Evolutionary conservation across 441 rosid species (phyloP), one percentile per base, ranked within the genome.

Genomic region (Euphorbia corollata): DNA sequence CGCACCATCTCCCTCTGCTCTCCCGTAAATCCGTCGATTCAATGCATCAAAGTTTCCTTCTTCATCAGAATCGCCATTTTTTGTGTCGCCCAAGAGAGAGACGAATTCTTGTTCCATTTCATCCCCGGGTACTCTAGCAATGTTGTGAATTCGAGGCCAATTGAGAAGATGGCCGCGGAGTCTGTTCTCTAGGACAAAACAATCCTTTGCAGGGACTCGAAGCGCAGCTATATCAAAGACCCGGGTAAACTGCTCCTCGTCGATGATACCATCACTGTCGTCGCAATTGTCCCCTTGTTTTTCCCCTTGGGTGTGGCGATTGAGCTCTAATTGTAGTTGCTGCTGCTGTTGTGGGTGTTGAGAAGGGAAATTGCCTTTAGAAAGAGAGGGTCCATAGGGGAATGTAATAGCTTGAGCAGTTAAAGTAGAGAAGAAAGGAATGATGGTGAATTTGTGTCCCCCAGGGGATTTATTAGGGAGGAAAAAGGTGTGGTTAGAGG

Each of bases 131-230:
- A 90, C 91, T 50, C 92, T 85, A 41, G 97, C 92, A 60, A 93
- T 81, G 80, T 93, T 93, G 61, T 79, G 83, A 63, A 90, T 71
- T 30, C 96, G 81, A 4, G 97, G 95, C 97, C 98, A 92, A 69
- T 92, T 92, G 66, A 92, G 84, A 30, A 92, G 86, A 81, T 90
- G 98, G 34, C 98, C 96, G 19, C 98, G 90, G 75, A 93, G 80
- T 68, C 91, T 88, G 70, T 77, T 84, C 84, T 93, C 97, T 5
- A 90, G 83, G 65, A 80, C 69, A 71, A 81, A 85, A 70, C 90
- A 90, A 59, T 80, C 86, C 64, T 74, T 84, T 4, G 94, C 80
- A 3, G 96, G 90, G 39, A 90, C 95, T 0, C 98, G 86, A 48
- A 90, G 79, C 5, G 96, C 96, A 8, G 90, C 80, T 13, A 92